Evolutionary conservation across 108 stramenopile genomes (phyloP), one percentile per base, ranked within the genome.

Genomic region (Skeletonema marinoi): DNA sequence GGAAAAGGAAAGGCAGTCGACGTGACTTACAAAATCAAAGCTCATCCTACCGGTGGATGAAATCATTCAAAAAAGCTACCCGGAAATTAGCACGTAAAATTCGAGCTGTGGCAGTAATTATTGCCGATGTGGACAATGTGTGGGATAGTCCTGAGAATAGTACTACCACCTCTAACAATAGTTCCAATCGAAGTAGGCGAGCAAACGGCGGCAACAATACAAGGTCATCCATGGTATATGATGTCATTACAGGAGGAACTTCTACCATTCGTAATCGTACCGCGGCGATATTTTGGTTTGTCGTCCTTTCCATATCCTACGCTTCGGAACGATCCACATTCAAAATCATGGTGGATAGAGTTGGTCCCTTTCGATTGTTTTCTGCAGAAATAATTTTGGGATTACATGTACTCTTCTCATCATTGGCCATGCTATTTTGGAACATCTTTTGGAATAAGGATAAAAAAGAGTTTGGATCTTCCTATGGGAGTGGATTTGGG

Each of bases 321-420:
- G 88, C 92, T 8, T 70, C 72, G n/a, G 94, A 95, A 66, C 84
- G 94, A 66, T 82, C 80, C 25, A 88, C 92, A 5, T 95, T 92
- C 76, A 93, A 95, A 70, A 14, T 93, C 11, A 46, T 95, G 41
- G 90, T 93, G 50, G 94, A 95, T 76, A 79, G 88, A 16, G 80
- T 90, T n/a, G 94, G 89, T 8, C 92, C 92, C 29, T 95, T 93
- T 70, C 87, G 94, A 39, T 60, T 95, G 17, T 85, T 95, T 35
- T 72, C 87, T 6, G 94, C 90, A 13, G 88, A 89, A 46, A 68
- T 90, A 70, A 83, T 95, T 19, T 69, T 89, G 62, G 85, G 75
- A 32, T 36, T 75, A 42, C 94, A 95, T 80, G 91, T 91, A 1
- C 25, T 85, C 0, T 42, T 95, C 66, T 42, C 87, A 65, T 88